Percentiles rank a stretch among this genome's conserved stretches.
These are phyloP conservation scores for Cercospora canescens DNA, from an alignment of 2,329 filamentous ascomycete species.

Conservation along the genomic window DNA sequence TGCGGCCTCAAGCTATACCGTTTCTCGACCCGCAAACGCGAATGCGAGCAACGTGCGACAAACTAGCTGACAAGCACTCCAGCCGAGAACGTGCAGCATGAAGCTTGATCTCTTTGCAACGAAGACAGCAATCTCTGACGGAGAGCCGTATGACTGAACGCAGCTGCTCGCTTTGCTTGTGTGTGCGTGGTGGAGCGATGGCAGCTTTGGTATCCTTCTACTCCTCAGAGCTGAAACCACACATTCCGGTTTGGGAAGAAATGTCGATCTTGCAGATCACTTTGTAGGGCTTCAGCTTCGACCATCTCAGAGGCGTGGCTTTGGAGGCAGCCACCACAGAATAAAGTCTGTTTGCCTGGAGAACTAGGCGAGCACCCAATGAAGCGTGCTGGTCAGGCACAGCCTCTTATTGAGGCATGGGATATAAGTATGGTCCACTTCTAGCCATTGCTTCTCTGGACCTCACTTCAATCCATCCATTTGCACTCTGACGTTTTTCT, in stretches of 20 bases:
- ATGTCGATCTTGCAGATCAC: background rate
- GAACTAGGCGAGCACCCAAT: background rate
- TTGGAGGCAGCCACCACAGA: background rate
- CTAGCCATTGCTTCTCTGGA: background rate
- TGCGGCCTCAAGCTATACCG: background rate
- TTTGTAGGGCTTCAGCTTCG: background rate
- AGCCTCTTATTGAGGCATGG: background rate
- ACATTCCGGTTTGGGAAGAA: background rate
- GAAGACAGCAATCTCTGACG: no score
- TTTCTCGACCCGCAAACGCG: background rate
- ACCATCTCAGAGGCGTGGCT: background rate
- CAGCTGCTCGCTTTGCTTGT: background rate
- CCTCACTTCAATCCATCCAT: background rate
- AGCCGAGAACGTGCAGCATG: background rate
- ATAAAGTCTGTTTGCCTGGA: background rate
- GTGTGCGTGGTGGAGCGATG: background rate
- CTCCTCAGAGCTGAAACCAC: background rate
- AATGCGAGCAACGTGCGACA: slow-evolving; percentile 1
- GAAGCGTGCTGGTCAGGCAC: background rate
- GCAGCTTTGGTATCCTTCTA: background rate
- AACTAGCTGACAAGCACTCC: background rate
- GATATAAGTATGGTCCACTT: background rate
- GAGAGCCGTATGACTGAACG: background rate
- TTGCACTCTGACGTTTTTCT: background rate
- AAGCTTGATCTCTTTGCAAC: background rate